Base-by-base conservation (phyloP, 179 eudicot genomes). In the Corrigiola litoralis region DNA sequence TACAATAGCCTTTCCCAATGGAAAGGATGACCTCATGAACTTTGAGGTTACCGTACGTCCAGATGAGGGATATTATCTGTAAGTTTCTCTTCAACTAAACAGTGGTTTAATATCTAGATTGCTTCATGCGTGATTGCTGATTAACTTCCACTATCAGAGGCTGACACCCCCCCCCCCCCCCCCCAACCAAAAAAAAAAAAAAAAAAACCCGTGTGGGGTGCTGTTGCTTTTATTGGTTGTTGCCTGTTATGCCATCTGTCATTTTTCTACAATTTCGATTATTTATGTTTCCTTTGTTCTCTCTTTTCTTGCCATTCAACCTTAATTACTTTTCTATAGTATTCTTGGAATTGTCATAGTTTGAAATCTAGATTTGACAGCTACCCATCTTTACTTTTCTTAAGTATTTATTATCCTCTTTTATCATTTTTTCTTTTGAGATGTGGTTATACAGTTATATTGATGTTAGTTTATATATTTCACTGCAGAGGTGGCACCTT, bases 1-100 rank as follows among this genome's bases (percentile, higher is more conserved):
- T 67, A 77, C 50, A 75, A 91, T 91, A 37, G 63, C 87, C 17
- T 95, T 95, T 68, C 90, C 96, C 28, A 88, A 88, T 73, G 99
- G 97, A 53, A 88, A 85, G 80, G 99, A 95, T 67, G 96, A 95
- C 44, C 82, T 95, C 69, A 91, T 95, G 99, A 95, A 83, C 79
- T 94, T 94, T 72, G 99, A 94, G 77, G 95, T 94, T 58, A 82
- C 91, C 16, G 80, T 94, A 34, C 85, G 82, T 42, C 97, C 99
- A 61, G 97, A 95, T 66, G 99, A 95, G 59, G 99, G 99, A 62
- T 95, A 79, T 64, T 95, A 95, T 79, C 1, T 74, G 99, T 95
- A 72, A 85, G 96, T 81, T 55, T 45, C 63, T 50, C 53, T 58
- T 67, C 45, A 40, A 63, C 59, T 40, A 50, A 44, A 41, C 44